Evolutionary conservation across 257 asterid genomes (phyloP), one percentile per base, ranked within the genome.

Genomic region (Primulina huaijiensis): DNA sequence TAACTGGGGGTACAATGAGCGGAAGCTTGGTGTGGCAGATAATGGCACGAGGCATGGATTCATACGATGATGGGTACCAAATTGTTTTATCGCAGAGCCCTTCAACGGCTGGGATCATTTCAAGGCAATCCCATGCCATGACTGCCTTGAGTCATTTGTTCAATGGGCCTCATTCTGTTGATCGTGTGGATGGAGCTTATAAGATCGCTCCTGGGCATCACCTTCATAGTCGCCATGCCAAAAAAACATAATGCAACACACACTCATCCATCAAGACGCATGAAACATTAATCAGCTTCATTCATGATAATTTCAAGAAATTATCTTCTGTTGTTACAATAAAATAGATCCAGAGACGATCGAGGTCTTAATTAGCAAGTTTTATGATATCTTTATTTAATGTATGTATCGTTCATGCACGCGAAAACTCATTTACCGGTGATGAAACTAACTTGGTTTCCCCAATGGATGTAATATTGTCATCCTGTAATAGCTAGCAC

Each of bases 11-110:
- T 29, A 82, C 92, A 11, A 84, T 89, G 90, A 77, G 90, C 14
- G 98, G 96, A 6, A 79, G 90, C 72, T 16, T 91, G 65, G 83
- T 89, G 5, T 91, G 97, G 97, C 97, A 91, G 60, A 43, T 89
- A 5, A 75, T 89, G 81, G 93, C 90, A 0, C 57, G 78, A 27
- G 90, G 87, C 17, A 89, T 92, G 96, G 91, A 86, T 1, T 69
- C 67, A 0, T 91, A 79, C 8, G n/a, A 77, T 6, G 97, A 89
- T 58, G 95, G 97, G 0, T 91, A 87, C 40, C 72, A 76, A 6
- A 86, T 91, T 38, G 68, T 85, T 23, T 72, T 91, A 38, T 73
- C 88, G 0, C 74, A 79, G 12, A 70, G 16, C 67, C 92, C 89
- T 3, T 80, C 97, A 0, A 91, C 89, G 16, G 81, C 87, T 23